Conservation (phyloP, 371 early-diverging fungal species). For the Actinomucor elegans region DNA sequence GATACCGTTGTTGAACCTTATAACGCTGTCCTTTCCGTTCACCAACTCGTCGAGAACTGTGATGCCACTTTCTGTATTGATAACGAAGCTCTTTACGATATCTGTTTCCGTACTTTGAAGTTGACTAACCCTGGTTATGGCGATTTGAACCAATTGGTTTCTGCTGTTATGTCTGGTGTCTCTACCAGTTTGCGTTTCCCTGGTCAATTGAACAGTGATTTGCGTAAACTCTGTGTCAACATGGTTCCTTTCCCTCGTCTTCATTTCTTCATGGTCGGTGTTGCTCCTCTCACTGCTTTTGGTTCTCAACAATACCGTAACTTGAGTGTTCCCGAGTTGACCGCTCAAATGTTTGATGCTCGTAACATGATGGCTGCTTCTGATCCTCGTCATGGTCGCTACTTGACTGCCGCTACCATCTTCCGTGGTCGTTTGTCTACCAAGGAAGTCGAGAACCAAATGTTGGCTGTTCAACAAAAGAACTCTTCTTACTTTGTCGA, state of each 20-base stretch:
- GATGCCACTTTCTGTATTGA: slow-evolving; percentile 99
- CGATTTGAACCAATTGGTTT: slow-evolving; percentile 85
- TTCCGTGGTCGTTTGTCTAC: slow-evolving; percentile 98
- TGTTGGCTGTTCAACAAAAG: slow-evolving; percentile 93
- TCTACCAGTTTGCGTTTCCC: slow-evolving; percentile 99
- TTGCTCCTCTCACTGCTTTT: slow-evolving; percentile 94
- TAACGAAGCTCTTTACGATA: slow-evolving; percentile 96
- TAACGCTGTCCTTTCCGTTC: slow-evolving; percentile 88
- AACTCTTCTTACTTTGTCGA: slow-evolving; percentile 98
- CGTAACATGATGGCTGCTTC: slow-evolving; percentile 99
- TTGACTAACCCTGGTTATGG: slow-evolving; percentile 80
- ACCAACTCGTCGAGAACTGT: slow-evolving; percentile 91
- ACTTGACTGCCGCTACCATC: slow-evolving; percentile 96
- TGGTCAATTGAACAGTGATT: slow-evolving; percentile 98
- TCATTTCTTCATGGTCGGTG: slow-evolving; percentile 99
- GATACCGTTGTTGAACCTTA: slow-evolving; percentile 97
- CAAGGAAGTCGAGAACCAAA: slow-evolving; percentile 99
- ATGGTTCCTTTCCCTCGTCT: slow-evolving; percentile 99
- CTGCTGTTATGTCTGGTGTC: slow-evolving; percentile 93
- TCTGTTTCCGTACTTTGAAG: slow-evolving; percentile 87
- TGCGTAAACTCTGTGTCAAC: slow-evolving; percentile 99
- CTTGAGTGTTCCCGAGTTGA: slow-evolving; percentile 90
- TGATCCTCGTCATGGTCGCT: slow-evolving; percentile 97
- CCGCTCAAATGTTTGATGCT: slow-evolving; percentile 98
- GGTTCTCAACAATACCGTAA: slow-evolving; percentile 89